phyloP scores from a whole-genome alignment of 768 basidiomycete genomes.

The Daedaleopsis nitida region DNA sequence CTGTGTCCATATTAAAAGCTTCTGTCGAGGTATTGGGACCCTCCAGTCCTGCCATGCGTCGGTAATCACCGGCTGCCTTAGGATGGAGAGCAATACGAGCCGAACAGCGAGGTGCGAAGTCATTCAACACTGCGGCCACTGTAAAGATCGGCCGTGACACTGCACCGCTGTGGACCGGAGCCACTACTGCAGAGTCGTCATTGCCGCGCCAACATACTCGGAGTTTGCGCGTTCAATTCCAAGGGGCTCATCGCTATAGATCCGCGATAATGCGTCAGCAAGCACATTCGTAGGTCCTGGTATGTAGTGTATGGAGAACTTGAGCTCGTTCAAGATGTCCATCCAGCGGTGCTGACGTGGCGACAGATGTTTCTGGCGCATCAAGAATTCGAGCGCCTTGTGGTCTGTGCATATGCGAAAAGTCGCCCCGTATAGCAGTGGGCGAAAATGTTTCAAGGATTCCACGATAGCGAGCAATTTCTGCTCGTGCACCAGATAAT shows the following conservation, averaged over 20 bases:
- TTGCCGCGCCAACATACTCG: constrained; percentile 3
- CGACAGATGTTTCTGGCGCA: constrained; percentile 21
- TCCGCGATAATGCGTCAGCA: constrained; percentile 15
- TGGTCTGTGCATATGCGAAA: constrained; percentile 25
- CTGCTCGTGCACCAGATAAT: constrained; percentile 42
- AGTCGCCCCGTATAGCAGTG: constrained; percentile 13
- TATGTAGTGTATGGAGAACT: constrained; percentile 23
- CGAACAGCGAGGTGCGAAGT: too few relatives aligned
- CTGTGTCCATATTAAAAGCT: too few relatives aligned
- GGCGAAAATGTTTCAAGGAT: constrained; percentile 33
- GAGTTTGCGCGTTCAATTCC: constrained; percentile 10
- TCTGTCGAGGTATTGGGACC: too few relatives aligned
- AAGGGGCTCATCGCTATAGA: constrained; percentile 15
- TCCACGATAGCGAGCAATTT: constrained; percentile 39
- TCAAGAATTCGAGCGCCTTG: constrained; percentile 11
- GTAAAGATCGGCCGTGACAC: background rate
- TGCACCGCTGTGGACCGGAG: background rate
- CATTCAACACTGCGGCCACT: too few relatives aligned
- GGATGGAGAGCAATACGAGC: too few relatives aligned
- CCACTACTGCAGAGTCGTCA: too few relatives aligned
- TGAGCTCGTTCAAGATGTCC: constrained; percentile 21
- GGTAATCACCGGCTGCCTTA: too few relatives aligned
- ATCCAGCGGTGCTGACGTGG: constrained; percentile 22
- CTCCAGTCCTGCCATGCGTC: too few relatives aligned
- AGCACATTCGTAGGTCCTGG: constrained; percentile 22